Evolutionary conservation across 1,284 basidiomycete genomes (phyloP), one percentile per base, ranked within the genome.

Genomic region (Prillingera fragicola): DNA sequence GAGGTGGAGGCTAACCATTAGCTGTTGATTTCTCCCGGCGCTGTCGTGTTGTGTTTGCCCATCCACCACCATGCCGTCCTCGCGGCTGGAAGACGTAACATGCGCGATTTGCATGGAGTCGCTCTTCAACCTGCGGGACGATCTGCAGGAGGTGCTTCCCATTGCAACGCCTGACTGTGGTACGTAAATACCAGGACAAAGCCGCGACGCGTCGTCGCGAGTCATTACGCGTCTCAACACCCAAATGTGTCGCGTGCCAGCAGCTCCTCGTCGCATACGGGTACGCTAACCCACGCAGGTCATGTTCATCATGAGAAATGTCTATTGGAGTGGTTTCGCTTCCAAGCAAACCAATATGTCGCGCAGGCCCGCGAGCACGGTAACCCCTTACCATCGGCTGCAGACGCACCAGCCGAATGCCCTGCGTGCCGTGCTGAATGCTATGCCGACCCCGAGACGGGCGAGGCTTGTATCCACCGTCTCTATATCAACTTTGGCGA

Each of bases 241-340:
- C 23, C 18, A 7, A 23, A 28, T 31, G 15, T 22, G 33, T 13
- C 7, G 8, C 31, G 13, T 10, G n/a, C 21, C 10, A 31, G 46
- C 41, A 8, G 50, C 36, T 10, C 24, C 32, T 25, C n/a, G n/a
- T n/a, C n/a, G n/a, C n/a, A n/a, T n/a, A n/a, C n/a, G n/a, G n/a
- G n/a, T n/a, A n/a, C n/a, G 9, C 25, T n/a, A 19, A 15, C 6
- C n/a, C n/a, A n/a, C n/a, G n/a, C 43, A 69, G 66, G 66, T 12
- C 66, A 69, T 26, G 64, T 67, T n/a, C 60, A 62, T 41, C 66
- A 69, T 46, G 62, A 67, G 31, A 29, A 48, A 23, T 69, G 66
- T 38, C 29, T 69, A 2, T 29, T 49, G 1, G 32, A 55, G 21
- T 65, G 64, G 63, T 65, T 67, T 54, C 22, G 35, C n/a, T 48